Evolutionary conservation across 2,329 filamentous ascomycete genomes (phyloP).

Genomic region (Aspergillus floridensis): DNA sequence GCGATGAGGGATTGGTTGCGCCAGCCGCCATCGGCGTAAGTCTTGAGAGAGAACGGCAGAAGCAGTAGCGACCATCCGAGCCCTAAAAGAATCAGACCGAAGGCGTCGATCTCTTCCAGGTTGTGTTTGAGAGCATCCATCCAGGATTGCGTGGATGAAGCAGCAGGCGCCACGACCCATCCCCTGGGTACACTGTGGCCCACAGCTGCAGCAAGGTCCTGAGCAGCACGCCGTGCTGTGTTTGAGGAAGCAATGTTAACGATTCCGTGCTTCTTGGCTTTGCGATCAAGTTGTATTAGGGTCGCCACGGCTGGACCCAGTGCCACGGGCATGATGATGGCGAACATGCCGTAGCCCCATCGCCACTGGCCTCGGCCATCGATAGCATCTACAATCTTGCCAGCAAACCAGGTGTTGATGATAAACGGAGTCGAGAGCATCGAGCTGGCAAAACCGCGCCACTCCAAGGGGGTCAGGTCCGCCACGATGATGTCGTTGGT

Average conservation of each 20-base stretch:
- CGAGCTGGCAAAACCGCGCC: constrained; percentile 28
- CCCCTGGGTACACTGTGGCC: too few relatives aligned
- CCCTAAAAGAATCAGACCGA: constrained; percentile 18
- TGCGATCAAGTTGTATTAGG: constrained; percentile 20
- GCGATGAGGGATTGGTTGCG: constrained; percentile 46
- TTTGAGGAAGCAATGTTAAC: not conserved
- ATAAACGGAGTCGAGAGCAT: constrained; percentile 33
- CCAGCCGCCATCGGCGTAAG: constrained; percentile 39
- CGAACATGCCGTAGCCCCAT: constrained; percentile 61
- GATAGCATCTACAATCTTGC: constrained; percentile 44
- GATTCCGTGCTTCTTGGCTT: constrained; percentile 33
- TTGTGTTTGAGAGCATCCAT: constrained; percentile 39
- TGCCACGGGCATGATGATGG: constrained; percentile 57
- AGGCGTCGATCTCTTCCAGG: constrained; percentile 56
- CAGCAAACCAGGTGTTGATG: constrained; percentile 43
- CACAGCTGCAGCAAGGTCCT: not conserved
- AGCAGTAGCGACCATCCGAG: constrained; percentile 49
- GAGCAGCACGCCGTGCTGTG: not conserved
- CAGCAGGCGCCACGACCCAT: not conserved
- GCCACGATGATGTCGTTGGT: constrained; percentile 28
- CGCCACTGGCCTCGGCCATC: constrained; percentile 47
- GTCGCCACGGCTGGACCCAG: constrained; percentile 37
- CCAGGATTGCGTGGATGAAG: not conserved
- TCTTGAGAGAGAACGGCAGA: constrained; percentile 56
- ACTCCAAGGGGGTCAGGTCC: constrained; percentile 28